Evolutionary conservation across 225 moss, liverwort and hornwort genomes (phyloP), one percentile per base, ranked within the genome.

Genomic region (Polytrichum formosum): DNA sequence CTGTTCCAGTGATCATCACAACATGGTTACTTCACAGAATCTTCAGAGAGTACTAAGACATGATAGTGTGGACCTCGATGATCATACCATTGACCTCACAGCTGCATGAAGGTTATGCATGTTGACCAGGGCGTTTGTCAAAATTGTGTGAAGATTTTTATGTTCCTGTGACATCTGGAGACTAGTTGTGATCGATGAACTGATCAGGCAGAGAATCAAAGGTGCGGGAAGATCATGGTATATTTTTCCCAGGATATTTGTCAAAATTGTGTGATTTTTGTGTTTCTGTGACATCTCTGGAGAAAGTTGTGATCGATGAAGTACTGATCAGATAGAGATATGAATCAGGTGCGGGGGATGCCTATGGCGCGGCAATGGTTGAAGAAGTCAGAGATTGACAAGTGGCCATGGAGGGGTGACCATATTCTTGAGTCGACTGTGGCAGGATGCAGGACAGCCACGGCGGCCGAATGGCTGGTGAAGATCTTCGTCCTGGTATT

Each of bases 371-470:
- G 23, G 27, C 63, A 65, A 5, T 53, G 54, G 19, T 64, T 28
- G 35, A 66, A 10, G 6, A 87, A 77, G 70, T 72, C 87, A 9
- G 87, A 84, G 55, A 72, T 81, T 46, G 35, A 87, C 55, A 84
- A 87, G 65, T 84, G 77, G 64, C 81, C 78, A 17, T 79, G 87
- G 79, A 87, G 74, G 69, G 70, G 78, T 26, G 78, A 84, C 25
- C 55, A 19, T 27, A 27, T 56, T 4, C 29, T 67, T 16, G 80
- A 81, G 8, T 35, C 56, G 31, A 76, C 76, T 0, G 74, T 30
- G 27, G 75, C 70, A 18, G 64, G 76, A 53, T 77, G 54, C 46
- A 68, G 77, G 63, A 73, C 80, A 5, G 78, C 80, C 55, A 5
- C 76, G n/a, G 79, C 75, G 20, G 82, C 73, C 4, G 87, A 82